These are phyloP conservation scores for Saccharomycopsis selenospora DNA, from an alignment of 805 yeast genomes.

Conservation along the genomic window DNA sequence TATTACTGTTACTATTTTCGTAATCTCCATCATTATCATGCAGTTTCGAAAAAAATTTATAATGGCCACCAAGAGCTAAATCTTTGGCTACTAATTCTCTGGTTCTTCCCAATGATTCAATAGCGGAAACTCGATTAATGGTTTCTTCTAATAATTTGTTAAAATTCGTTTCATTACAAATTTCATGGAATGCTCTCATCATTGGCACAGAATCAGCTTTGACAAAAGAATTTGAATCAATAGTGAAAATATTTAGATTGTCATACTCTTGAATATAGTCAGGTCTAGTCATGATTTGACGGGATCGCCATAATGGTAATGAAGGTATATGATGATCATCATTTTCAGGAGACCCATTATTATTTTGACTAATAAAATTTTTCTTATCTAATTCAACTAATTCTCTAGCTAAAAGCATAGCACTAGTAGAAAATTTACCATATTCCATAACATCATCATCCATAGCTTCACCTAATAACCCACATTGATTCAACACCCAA, in stretches of 20 bases:
- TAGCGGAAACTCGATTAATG: constrained; percentile 59
- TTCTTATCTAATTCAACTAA: constrained; percentile 61
- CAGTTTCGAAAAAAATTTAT: constrained; percentile 25
- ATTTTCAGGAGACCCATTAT: constrained; percentile 22
- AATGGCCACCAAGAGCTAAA: constrained; percentile 45
- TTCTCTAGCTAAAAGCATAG: constrained; percentile 64
- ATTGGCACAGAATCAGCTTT: constrained; percentile 79
- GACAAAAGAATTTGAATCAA: constrained; percentile 65
- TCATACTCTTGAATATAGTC: constrained; percentile 74
- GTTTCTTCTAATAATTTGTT: constrained; percentile 60
- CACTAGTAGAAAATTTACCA: constrained; percentile 68
- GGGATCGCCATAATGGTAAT: constrained; percentile 74
- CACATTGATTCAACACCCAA: constrained; percentile 82
- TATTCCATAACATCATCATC: constrained; percentile 85
- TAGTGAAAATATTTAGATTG: constrained; percentile 69
- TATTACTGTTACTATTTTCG: constrained; percentile 1
- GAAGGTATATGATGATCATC: constrained; percentile 56
- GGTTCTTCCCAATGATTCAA: constrained; percentile 72
- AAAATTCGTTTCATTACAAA: constrained; percentile 63
- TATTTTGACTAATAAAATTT: constrained; percentile 27
- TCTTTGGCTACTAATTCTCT: constrained; percentile 71
- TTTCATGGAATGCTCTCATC: constrained; percentile 85
- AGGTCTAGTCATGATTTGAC: constrained; percentile 79
- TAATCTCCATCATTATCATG: constrained; percentile 11
- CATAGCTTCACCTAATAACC: constrained; percentile 67